Percentiles rank a stretch among this genome's conserved stretches.
Evolutionary conservation across 441 rosid genomes (phyloP).

Genomic region (Syzygium syzygioides): DNA sequence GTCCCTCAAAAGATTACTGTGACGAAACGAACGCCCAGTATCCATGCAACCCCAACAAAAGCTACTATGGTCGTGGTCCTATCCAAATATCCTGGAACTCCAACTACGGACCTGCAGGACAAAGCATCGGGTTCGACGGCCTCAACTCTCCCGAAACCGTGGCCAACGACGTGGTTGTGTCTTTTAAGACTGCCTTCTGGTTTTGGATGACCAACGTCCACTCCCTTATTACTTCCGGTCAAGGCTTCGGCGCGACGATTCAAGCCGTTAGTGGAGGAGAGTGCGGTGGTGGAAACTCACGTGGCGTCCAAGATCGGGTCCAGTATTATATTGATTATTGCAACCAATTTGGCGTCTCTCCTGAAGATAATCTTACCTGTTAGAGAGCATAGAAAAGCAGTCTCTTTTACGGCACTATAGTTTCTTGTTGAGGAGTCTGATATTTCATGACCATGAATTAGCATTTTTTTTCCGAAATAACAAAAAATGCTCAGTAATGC

Average conservation of each 20-base stretch:
- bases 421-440: background rate
- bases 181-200: slow-evolving; percentile 27
- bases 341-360: slow-evolving; percentile 14
- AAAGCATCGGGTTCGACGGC: slow-evolving; percentile 35
- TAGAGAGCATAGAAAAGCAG: background rate
- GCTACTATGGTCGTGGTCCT: slow-evolving; percentile 56
- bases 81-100: slow-evolving; percentile 60
- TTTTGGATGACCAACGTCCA: slow-evolving; percentile 18
- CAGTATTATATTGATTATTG: slow-evolving; percentile 17
- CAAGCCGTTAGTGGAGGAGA: slow-evolving; percentile 19
- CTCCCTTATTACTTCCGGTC: background rate
- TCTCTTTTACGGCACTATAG: background rate
- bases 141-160: slow-evolving; percentile 47
- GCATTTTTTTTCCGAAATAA: background rate
- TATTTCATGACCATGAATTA: background rate
- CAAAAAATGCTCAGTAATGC: rapidly evolving
- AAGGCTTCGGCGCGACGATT: slow-evolving; percentile 23
- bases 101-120: slow-evolving; percentile 57
- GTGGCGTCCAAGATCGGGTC: slow-evolving; percentile 6
- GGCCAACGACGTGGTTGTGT: slow-evolving; percentile 17
- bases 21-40: slow-evolving; percentile 23
- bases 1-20: slow-evolving; percentile 39
- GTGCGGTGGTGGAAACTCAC: slow-evolving; percentile 6
- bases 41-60: slow-evolving; percentile 50
- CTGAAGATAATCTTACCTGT: slow-evolving; percentile 35